A percentile compares a stretch with the other conserved stretches of the same genome.
Evolutionary conservation across 2,329 filamentous ascomycete species (phyloP).

Genomic region (Penicillium expansum): DNA sequence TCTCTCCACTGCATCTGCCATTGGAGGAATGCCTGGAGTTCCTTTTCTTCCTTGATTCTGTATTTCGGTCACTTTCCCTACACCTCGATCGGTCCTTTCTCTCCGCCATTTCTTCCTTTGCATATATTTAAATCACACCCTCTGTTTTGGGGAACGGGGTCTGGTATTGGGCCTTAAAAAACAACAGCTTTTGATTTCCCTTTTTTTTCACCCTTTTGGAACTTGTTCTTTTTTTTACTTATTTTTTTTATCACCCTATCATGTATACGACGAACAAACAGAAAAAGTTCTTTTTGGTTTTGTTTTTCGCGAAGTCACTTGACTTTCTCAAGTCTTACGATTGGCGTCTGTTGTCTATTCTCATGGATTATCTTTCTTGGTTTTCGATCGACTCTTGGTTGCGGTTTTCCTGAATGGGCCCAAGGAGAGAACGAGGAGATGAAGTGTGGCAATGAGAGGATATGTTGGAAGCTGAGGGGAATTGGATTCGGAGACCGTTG

Average conservation of each 20-base stretch:
- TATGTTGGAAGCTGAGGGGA: slow-evolving; percentile 28
- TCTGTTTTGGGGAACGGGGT: slow-evolving; percentile 18
- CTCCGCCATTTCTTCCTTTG: slow-evolving; percentile 34
- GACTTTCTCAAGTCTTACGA: slow-evolving; percentile 40
- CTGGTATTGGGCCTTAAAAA: neutral
- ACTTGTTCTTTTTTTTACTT: slow-evolving; percentile 30
- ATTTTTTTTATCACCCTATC: slow-evolving; percentile 25
- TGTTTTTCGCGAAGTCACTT: slow-evolving; percentile 38
- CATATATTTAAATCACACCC: slow-evolving; percentile 37
- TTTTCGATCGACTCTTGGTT: slow-evolving; percentile 29
- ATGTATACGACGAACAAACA: slow-evolving; percentile 46
- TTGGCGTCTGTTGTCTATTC: slow-evolving; percentile 42
- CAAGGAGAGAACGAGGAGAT: slow-evolving; percentile 36
- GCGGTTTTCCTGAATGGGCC: slow-evolving; percentile 30
- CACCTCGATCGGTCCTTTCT: slow-evolving; percentile 24
- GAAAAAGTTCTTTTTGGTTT: slow-evolving; percentile 21
- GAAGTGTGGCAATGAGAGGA: slow-evolving; percentile 26
- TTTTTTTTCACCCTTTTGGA: slow-evolving; percentile 25
- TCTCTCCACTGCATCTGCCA: slow-evolving; percentile 15
- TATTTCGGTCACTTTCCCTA: slow-evolving; percentile 32
- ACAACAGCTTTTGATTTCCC: slow-evolving; percentile 16
- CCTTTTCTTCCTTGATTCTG: slow-evolving; percentile 23
- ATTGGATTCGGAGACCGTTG: slow-evolving; percentile 14
- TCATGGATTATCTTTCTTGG: slow-evolving; percentile 35
- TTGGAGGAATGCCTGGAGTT: neutral